Percentiles rank a stretch among this genome's conserved stretches.
These are phyloP conservation scores for Aspergillus haitiensis DNA, from an alignment of 495 filamentous ascomycete genomes.

Conservation along the genomic window DNA sequence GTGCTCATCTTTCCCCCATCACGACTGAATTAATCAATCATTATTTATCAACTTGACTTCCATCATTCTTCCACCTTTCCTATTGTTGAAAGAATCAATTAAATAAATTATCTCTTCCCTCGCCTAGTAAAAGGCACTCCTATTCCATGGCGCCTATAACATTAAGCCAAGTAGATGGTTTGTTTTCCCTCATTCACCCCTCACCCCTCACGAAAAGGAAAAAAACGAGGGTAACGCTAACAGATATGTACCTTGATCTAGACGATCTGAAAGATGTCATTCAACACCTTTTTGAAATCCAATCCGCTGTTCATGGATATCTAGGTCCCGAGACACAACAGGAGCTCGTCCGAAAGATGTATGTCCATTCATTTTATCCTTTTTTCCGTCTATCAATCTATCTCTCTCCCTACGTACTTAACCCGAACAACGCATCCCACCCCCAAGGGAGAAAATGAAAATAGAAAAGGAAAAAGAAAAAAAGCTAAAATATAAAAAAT, in stretches of 20 bases:
- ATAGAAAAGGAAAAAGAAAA: background rate
- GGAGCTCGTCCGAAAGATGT: constrained; percentile 64
- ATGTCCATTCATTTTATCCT: constrained; percentile 27
- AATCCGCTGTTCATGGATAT: constrained; percentile 70
- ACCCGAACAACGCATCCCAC: too few relatives aligned
- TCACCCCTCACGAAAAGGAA: background rate
- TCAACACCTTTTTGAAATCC: constrained; percentile 83
- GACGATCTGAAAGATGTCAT: constrained; percentile 61
- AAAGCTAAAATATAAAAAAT: background rate
- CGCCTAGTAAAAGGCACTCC: constrained; percentile 1
- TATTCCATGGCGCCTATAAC: constrained; percentile 46
- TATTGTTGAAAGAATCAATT: background rate
- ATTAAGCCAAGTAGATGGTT: constrained; percentile 53
- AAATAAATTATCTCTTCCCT: constrained; percentile 8
- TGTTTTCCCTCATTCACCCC: constrained; percentile 16
- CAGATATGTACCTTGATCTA: constrained; percentile 12
- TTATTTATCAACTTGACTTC: background rate
- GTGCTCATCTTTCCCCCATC: background rate
- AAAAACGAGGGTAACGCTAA: too few relatives aligned
- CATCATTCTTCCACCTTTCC: background rate
- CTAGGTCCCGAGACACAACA: constrained; percentile 61
- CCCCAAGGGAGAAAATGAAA: too few relatives aligned
- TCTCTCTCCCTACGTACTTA: constrained; percentile 20
- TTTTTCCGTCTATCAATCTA: constrained; percentile 20
- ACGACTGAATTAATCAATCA: too few relatives aligned